A percentile compares a stretch with the other conserved stretches of the same genome.
Conservation (phyloP, 768 basidiomycete genomes). For the Phanerochaete carnosa region DNA sequence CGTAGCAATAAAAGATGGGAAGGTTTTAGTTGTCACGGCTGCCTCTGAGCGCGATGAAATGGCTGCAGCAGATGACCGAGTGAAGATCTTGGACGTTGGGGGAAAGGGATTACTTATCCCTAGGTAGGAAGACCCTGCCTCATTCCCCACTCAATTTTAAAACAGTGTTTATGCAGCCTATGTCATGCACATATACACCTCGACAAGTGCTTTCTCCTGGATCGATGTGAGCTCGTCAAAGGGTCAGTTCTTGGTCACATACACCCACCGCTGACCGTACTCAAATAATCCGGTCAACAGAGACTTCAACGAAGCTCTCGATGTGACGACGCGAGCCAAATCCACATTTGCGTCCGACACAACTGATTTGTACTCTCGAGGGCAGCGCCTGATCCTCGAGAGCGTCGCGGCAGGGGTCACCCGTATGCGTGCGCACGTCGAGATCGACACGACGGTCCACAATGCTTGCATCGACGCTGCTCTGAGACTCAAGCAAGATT, state of each 20-base stretch:
- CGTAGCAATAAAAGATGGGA: neutral
- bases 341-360: slow-evolving; percentile 39
- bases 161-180: slow-evolving; percentile 25
- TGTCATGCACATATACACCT: slow-evolving; percentile 67
- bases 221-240: slow-evolving; percentile 46
- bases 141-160: neutral
- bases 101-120: slow-evolving; percentile 11
- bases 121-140: neutral
- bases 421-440: slow-evolving; percentile 65
- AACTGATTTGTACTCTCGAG: slow-evolving; percentile 49
- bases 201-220: slow-evolving; percentile 67
- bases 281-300: slow-evolving; percentile 25
- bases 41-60: neutral
- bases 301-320: slow-evolving; percentile 53
- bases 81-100: neutral
- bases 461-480: slow-evolving; percentile 53
- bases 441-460: slow-evolving; percentile 54
- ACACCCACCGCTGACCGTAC: neutral
- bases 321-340: slow-evolving; percentile 50
- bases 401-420: slow-evolving; percentile 63
- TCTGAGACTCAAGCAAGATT: slow-evolving; percentile 43
- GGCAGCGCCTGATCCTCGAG: slow-evolving; percentile 50
- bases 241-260: slow-evolving; percentile 39
- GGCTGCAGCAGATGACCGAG: neutral
- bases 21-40: neutral